These are phyloP conservation scores for Lyophyllum decastes DNA, from an alignment of 768 basidiomycete species.

Conservation along the genomic window DNA sequence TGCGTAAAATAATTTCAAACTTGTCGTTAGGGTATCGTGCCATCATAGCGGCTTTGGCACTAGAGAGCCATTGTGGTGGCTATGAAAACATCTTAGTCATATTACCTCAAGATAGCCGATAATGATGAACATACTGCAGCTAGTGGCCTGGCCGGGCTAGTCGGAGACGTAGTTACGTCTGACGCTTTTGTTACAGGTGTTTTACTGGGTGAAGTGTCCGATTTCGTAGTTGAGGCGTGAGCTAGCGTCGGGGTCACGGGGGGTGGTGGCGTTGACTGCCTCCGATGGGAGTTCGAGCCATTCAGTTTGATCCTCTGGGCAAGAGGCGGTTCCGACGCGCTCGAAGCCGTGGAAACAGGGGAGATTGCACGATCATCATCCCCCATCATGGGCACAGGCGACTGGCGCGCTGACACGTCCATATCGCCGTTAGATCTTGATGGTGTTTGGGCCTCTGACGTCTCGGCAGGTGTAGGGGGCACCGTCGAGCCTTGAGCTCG, in stretches of 20 bases:
- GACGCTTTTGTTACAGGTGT: slow-evolving; percentile 2
- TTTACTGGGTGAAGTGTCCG: slow-evolving; percentile 2
- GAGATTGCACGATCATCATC: slow-evolving; percentile 63
- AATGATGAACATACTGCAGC: slow-evolving; percentile 15
- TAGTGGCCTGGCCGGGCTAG: slow-evolving; percentile 30
- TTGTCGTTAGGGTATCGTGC: slow-evolving; percentile 76
- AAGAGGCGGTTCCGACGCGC: slow-evolving; percentile 73
- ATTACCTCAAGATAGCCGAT: neutral
- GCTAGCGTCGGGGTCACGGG: slow-evolving; percentile 23
- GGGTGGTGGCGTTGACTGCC: slow-evolving; percentile 23
- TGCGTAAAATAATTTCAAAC: slow-evolving; percentile 76
- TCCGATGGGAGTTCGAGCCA: slow-evolving; percentile 38
- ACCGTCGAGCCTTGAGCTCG: slow-evolving; percentile 45
- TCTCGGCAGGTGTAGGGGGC: slow-evolving; percentile 39
- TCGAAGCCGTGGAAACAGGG: slow-evolving; percentile 73
- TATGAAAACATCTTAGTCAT: slow-evolving; percentile 21
- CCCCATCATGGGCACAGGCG: slow-evolving; percentile 29
- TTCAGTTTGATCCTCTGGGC: slow-evolving; percentile 67
- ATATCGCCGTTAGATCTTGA: slow-evolving; percentile 35
- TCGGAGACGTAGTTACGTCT: slow-evolving; percentile 21
- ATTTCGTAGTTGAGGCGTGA: slow-evolving; percentile 13
- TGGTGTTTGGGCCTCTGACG: slow-evolving; percentile 58
- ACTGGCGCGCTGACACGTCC: slow-evolving; percentile 33
- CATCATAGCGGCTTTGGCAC: slow-evolving; percentile 68
- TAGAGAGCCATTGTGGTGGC: slow-evolving; percentile 73